Percentiles rank a stretch among this genome's conserved stretches.
Conservation (phyloP, 169 alveolate species). For the Cryptosporidium parvum region DNA sequence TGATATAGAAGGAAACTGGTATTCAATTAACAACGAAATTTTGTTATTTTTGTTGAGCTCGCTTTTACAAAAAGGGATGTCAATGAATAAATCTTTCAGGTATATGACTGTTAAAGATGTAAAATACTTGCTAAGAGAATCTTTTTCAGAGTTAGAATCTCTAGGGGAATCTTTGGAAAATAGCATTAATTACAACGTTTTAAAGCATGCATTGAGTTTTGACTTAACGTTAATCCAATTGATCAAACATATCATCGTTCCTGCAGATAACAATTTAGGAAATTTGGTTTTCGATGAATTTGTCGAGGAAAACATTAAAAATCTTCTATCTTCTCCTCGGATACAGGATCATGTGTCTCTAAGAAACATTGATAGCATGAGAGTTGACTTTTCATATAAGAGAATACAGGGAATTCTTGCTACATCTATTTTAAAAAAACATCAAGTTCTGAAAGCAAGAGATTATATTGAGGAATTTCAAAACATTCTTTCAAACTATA, state of each 20-base stretch:
- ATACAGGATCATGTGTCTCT: slow-evolving; percentile 1
- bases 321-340: background rate
- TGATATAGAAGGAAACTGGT: slow-evolving; percentile 46
- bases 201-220: slow-evolving; percentile 65
- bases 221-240: slow-evolving; percentile 28
- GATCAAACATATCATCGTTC: slow-evolving; percentile 18
- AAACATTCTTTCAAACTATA: slow-evolving; percentile 1
- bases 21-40: slow-evolving; percentile 26
- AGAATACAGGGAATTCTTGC: slow-evolving; percentile 55
- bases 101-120: background rate
- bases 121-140: slow-evolving; percentile 1
- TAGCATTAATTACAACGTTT: background rate
- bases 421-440: background rate
- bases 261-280: background rate
- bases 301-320: background rate
- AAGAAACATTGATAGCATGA: slow-evolving; percentile 1
- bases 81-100: slow-evolving; percentile 5
- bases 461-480: slow-evolving; percentile 48
- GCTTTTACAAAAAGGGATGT: slow-evolving; percentile 32
- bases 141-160: background rate
- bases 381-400: slow-evolving; percentile 19
- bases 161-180: background rate
- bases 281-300: slow-evolving; percentile 1
- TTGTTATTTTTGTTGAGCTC: slow-evolving; percentile 12
- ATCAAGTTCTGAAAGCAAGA: slow-evolving; percentile 21